Evolutionary conservation across 202 grass and related monocot species (phyloP), one percentile per base, ranked within the genome.

Genomic region (Panicum hallii): DNA sequence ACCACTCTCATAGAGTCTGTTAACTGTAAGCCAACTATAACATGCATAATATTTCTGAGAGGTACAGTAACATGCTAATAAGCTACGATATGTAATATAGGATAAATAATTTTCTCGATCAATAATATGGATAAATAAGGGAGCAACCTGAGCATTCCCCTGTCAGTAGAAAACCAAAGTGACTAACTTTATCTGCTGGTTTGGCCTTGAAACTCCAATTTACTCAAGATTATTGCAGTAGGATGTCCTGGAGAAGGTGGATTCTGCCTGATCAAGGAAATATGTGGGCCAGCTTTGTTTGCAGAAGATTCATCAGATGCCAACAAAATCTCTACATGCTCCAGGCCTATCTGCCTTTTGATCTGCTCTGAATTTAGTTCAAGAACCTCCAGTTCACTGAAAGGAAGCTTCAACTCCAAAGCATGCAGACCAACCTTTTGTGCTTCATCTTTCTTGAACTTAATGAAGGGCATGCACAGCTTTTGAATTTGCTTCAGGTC

Each of bases 171-270:
- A 56, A 56, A 6, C 16, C 6, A 5, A n/a, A 56, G 19, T 56
- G 7, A 56, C 7, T 56, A n/a, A 56, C 5, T 56, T n/a, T 56
- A 56, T 56, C 53, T 9, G 16, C 53, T n/a, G 53, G 53, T n/a
- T 61, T 38, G 75, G 10, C n/a, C 75, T 72, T 79, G 70, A 79
- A 89, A 90, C 34, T 93, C 90, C 17, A 38, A 57, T 26, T 87
- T 92, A 82, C 82, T 87, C 73, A 92, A 57, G 76, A 90, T 92
- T 61, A 95, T 88, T 16, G 93, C 80, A 61, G 88, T 46, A 2
- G 93, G 93, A 42, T 89, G 87, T 48, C 93, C 93, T n/a, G 90
- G 93, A 22, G 93, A 95, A 55, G 90, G 88, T 7, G 78, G 88
- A 26, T 85, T 88, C 83, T 95, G 91, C 7, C 69, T 80, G 50